Percentiles rank a stretch among this genome's conserved stretches.
These are phyloP conservation scores for Hymenotorrendiella dingleyae DNA, from an alignment of 2,329 filamentous ascomycete genomes.

Conservation along the genomic window DNA sequence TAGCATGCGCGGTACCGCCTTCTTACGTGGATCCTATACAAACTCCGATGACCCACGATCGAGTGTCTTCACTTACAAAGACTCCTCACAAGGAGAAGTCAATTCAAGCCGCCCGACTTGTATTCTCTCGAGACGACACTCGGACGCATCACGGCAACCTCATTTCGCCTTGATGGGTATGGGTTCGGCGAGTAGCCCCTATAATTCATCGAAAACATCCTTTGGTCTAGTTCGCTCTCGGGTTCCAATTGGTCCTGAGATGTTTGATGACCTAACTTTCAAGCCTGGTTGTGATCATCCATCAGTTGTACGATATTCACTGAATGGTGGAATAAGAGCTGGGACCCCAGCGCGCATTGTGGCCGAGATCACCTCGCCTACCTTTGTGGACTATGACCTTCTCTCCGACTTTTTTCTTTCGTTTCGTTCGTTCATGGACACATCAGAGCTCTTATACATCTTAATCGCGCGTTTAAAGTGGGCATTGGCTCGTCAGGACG, in stretches of 20 bases:
- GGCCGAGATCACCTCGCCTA: conserved; percentile 92
- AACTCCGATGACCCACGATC: conserved; percentile 67
- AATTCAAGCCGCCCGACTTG: conserved; percentile 18
- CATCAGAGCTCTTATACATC: conserved; percentile 72
- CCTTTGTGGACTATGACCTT: conserved; percentile 92
- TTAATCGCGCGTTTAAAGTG: conserved; percentile 79
- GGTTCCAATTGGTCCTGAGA: conserved; percentile 57
- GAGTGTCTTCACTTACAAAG: conserved; percentile 48
- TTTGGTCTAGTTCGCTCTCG: conserved; percentile 17
- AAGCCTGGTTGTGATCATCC: conserved; percentile 75
- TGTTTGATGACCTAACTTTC: conserved; percentile 77
- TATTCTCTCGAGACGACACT: conserved; percentile 27
- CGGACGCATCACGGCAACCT: conserved; percentile 27
- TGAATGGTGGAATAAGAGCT: conserved; percentile 70
- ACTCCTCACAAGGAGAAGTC: conserved; percentile 21
- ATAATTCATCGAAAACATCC: conserved; percentile 9
- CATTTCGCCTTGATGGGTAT: too few relatives aligned
- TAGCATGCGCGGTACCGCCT: conserved; percentile 66
- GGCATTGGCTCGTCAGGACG: conserved; percentile 74
- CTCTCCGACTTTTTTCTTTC: conserved; percentile 98
- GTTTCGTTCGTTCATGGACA: conserved; percentile 79
- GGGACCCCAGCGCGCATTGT: conserved; percentile 88
- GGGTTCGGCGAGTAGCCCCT: too few relatives aligned
- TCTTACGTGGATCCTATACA: conserved; percentile 70
- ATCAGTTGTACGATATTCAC: conserved; percentile 75